Evolutionary conservation across 2,329 filamentous ascomycete species (phyloP), one percentile per base, ranked within the genome.

Genomic region (Alternaria gaisen): DNA sequence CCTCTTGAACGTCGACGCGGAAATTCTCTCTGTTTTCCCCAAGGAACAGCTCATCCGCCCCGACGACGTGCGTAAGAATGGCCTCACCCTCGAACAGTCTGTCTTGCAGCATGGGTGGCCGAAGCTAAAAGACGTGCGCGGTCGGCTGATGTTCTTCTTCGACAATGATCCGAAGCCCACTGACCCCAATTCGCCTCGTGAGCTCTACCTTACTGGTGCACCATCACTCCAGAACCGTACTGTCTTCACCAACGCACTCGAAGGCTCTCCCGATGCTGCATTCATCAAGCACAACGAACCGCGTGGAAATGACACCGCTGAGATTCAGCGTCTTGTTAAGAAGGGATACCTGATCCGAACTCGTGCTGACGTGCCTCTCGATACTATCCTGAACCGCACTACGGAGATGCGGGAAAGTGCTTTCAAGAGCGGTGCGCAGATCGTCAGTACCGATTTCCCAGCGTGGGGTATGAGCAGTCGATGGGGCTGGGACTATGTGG

Each of bases 261-360:
- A 83, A 38, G 83, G 83, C 20, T 68, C 79, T 1, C 56, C 79
- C 0, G 83, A 84, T 61, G 81, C 79, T 46, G 83, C 83, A 0
- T 83, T 85, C 63, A 82, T 84, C 66, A 85, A 84, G 73, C 74
- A 81, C 53, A 85, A 85, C 63, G 78, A 83, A 38, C 81, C 82
- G 0, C 69, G 67, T 16, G 69, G 67, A 6, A 68, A 72, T 4
- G 74, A 80, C 36, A 70, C 76, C 3, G 75, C 69, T 12, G 77
- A 81, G 47, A 84, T 85, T 53, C 79, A 80, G 60, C 69, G 77
- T 8, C 76, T 83, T 38, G 82, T 85, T 22, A 71, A 72, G 51
- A 82, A 80, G 10, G 80, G 80, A 7, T 85, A 85, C 71, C 81
- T 83, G 69, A 79, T 85, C n/a, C 79, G 83, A 46, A 84, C 83